Evolutionary conservation across 1,284 basidiomycete species (phyloP).

Genomic region (Sporisorium reilianum): DNA sequence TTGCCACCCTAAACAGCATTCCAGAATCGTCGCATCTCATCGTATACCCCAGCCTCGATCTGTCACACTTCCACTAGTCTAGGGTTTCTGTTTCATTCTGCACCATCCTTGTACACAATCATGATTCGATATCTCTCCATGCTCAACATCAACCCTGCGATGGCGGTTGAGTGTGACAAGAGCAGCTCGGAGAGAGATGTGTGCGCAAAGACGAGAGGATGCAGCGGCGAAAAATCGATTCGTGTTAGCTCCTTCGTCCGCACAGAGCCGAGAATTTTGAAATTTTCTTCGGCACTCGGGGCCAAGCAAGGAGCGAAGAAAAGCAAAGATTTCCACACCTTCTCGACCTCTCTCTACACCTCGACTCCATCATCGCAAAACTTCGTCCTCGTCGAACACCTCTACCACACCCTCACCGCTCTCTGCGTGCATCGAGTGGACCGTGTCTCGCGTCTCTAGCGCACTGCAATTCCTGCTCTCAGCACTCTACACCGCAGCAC

Average conservation of each 20-base stretch:
- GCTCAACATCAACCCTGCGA: background rate
- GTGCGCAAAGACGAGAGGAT: too few relatives aligned
- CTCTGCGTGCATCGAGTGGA: too few relatives aligned
- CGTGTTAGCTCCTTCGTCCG: background rate
- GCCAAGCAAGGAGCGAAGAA: conserved; percentile 1
- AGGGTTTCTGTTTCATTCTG: background rate
- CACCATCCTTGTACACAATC: background rate
- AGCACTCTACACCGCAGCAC: too few relatives aligned
- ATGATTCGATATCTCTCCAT: background rate
- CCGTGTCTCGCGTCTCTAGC: too few relatives aligned
- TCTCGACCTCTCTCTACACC: background rate
- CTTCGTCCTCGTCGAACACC: background rate
- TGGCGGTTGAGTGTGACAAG: background rate
- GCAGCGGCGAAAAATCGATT: too few relatives aligned
- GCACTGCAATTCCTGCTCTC: too few relatives aligned
- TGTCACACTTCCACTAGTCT: background rate
- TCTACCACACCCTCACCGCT: background rate
- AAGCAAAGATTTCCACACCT: conserved; percentile 1
- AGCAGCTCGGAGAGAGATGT: background rate
- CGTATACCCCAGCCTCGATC: background rate
- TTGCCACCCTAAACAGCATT: background rate
- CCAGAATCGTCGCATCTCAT: background rate
- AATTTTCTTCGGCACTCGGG: conserved; percentile 18
- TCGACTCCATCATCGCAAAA: background rate
- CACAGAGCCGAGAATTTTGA: background rate